These are phyloP conservation scores for Trypanosoma platydactyli DNA, from an alignment of 208 protist species.

Conservation along the genomic window DNA sequence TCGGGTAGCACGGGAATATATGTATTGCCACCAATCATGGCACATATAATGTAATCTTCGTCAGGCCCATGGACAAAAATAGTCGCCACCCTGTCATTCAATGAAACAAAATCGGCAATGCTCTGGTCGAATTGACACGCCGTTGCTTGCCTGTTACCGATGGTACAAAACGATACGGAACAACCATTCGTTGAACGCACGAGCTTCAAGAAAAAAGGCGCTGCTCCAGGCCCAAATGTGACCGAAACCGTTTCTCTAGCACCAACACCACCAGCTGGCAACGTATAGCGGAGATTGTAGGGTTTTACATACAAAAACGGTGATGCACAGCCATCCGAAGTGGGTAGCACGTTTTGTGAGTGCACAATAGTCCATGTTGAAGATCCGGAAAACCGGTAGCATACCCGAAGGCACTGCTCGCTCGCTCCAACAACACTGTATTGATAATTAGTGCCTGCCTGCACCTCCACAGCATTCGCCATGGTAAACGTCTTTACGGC, in stretches of 20 bases:
- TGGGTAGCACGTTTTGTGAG: constrained; percentile 15
- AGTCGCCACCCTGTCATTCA: constrained; percentile 24
- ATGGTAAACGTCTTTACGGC: constrained; percentile 35
- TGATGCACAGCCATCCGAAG: constrained; percentile 34
- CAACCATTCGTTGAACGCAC: constrained; percentile 59
- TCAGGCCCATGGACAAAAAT: constrained; percentile 30
- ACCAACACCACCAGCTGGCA: constrained; percentile 28
- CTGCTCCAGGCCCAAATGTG: constrained; percentile 26
- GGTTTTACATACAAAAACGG: constrained; percentile 60
- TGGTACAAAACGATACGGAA: constrained; percentile 48
- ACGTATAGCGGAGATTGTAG: constrained; percentile 61
- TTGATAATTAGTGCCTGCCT: constrained; percentile 37
- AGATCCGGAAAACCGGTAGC: constrained; percentile 55
- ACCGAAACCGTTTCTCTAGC: constrained; percentile 62
- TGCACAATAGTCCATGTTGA: constrained; percentile 54
- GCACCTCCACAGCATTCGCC: constrained; percentile 37
- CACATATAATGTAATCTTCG: constrained; percentile 70
- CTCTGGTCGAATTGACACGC: constrained; percentile 48
- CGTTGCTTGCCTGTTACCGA: constrained; percentile 2
- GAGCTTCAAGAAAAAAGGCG: constrained; percentile 50
- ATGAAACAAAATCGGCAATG: constrained; percentile 49
- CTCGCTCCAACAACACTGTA: constrained; percentile 67
- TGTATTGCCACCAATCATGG: constrained; percentile 23
- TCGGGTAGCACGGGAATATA: constrained; percentile 68
- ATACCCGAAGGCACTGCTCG: constrained; percentile 65